Evolutionary conservation across 179 eudicot genomes (phyloP).

Genomic region (Corrigiola litoralis): DNA sequence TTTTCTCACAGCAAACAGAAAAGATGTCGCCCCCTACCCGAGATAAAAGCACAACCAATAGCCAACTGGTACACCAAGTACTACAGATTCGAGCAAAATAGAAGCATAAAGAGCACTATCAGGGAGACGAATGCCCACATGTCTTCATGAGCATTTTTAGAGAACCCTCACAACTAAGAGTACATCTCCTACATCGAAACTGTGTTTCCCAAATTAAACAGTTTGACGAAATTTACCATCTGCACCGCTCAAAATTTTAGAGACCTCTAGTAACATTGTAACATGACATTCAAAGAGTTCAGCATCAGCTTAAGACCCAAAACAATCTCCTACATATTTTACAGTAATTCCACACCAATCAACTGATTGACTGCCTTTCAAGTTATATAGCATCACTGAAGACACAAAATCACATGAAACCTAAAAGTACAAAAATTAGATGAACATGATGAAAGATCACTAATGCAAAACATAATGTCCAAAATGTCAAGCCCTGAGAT

Average conservation of each 20-base stretch:
- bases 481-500: constrained; percentile 7
- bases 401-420: neutral
- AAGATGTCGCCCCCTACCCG: neutral
- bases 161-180: neutral
- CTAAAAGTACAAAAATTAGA: neutral
- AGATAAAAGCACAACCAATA: neutral
- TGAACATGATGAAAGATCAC: neutral
- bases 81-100: neutral
- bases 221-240: no score
- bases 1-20: neutral
- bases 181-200: neutral
- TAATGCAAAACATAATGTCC: neutral
- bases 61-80: neutral
- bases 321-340: neutral
- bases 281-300: neutral
- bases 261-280: neutral
- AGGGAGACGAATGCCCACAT: neutral
- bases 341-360: neutral
- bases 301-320: neutral
- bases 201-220: no score
- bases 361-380: neutral
- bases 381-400: neutral
- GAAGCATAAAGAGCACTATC: neutral
- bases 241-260: no score
- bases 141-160: neutral